Percentiles rank a stretch among this genome's conserved stretches.
phyloP scores from a whole-genome alignment of 495 filamentous ascomycete genomes.

The Clohesyomyces aquaticus region DNA sequence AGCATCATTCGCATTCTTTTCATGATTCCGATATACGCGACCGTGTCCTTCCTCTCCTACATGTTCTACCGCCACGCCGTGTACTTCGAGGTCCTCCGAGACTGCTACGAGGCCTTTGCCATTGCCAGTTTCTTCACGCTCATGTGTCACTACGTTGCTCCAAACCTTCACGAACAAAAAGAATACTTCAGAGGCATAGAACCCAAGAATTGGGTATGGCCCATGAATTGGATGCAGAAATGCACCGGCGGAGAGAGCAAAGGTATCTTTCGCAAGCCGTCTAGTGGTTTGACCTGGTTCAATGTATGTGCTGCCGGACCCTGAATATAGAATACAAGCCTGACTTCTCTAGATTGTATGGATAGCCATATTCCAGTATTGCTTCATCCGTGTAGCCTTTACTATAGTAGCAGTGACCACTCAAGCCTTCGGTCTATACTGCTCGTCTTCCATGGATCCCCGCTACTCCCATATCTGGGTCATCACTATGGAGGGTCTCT shows the following conservation, averaged over 20 bases:
- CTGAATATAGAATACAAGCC: background rate
- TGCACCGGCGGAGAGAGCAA: slow-evolving; percentile 65
- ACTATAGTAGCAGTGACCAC: slow-evolving; percentile 78
- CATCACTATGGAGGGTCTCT: slow-evolving; percentile 67
- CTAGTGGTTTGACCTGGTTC: slow-evolving; percentile 90
- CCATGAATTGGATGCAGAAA: slow-evolving; percentile 68
- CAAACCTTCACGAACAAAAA: slow-evolving; percentile 81
- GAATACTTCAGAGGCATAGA: slow-evolving; percentile 76
- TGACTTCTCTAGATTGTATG: slow-evolving; percentile 68
- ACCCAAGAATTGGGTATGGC: slow-evolving; percentile 75
- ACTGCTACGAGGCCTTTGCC: slow-evolving; percentile 92
- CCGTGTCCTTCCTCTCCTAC: slow-evolving; percentile 77
- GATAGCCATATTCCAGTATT: slow-evolving; percentile 88
- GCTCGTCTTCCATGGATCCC: slow-evolving; percentile 75
- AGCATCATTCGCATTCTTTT: slow-evolving; percentile 87
- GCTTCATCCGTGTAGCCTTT: slow-evolving; percentile 82
- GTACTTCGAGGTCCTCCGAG: slow-evolving; percentile 78
- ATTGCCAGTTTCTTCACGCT: slow-evolving; percentile 92
- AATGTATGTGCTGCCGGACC: slow-evolving; percentile 52
- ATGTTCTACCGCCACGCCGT: slow-evolving; percentile 78
- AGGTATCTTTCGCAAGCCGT: slow-evolving; percentile 72
- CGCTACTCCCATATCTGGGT: slow-evolving; percentile 84
- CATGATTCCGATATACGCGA: slow-evolving; percentile 85
- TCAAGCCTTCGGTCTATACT: slow-evolving; percentile 71
- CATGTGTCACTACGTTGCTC: slow-evolving; percentile 80